Percentiles rank a stretch among this genome's conserved stretches.
phyloP scores from a whole-genome alignment of 257 asterid genomes.

The Solanum sparsipilum region DNA sequence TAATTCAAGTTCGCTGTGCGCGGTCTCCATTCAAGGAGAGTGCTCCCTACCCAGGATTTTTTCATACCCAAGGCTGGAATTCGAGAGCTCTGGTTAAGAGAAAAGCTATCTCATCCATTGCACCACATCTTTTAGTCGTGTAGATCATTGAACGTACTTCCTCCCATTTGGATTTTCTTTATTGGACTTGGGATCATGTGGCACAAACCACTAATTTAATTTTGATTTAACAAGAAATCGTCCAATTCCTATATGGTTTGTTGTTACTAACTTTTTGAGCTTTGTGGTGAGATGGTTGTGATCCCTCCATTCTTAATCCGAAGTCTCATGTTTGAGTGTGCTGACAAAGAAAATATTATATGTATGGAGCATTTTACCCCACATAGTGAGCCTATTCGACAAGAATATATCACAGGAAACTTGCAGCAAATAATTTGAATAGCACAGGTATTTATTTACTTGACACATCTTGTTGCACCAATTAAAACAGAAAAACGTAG shows the following conservation, averaged over 20 bases:
- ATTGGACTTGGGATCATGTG: background rate
- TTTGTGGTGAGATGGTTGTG: background rate
- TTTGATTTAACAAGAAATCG: background rate
- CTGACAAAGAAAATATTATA: background rate
- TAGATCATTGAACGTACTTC: background rate
- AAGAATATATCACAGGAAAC: conserved; percentile 42
- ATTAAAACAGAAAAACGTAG: background rate
- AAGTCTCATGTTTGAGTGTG: background rate
- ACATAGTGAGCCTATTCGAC: background rate
- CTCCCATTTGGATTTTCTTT: background rate
- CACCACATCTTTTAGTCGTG: background rate
- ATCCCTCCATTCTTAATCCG: background rate
- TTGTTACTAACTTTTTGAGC: background rate
- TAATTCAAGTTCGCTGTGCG: too few relatives aligned
- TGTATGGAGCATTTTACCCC: background rate
- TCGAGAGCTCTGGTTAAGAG: background rate
- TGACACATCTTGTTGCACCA: background rate
- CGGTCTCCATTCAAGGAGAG: background rate
- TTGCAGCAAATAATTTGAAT: conserved; percentile 47
- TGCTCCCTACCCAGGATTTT: background rate
- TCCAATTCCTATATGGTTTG: background rate
- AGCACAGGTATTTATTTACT: conserved; percentile 30
- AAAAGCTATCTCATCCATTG: background rate
- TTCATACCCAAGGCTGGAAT: background rate
- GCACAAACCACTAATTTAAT: background rate